Conservation (phyloP, 768 basidiomycete genomes). For the Suillus sp. region DNA sequence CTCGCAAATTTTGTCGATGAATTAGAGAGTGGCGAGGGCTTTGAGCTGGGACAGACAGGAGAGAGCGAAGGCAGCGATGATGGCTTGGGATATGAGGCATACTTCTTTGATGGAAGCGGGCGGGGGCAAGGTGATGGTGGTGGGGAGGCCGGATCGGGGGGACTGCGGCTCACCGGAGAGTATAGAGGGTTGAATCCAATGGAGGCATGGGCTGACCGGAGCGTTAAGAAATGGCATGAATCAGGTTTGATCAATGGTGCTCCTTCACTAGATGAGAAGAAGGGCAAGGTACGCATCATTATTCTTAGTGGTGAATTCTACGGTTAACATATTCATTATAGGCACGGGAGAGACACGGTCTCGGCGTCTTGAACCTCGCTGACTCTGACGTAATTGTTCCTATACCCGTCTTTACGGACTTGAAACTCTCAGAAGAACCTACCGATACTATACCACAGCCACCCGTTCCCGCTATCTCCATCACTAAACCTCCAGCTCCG, state of each 20-base stretch:
- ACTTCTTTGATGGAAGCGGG: conserved; percentile 81
- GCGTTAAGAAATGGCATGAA: conserved; percentile 84
- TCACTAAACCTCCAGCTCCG: conserved; percentile 73
- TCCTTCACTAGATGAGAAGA: conserved; percentile 43
- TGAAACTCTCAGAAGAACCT: conserved; percentile 21
- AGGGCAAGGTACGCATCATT: conserved; percentile 48
- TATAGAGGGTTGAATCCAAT: conserved; percentile 92
- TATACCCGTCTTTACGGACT: conserved; percentile 61
- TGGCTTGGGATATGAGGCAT: conserved; percentile 81
- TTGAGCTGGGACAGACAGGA: conserved; percentile 64
- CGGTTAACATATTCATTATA: conserved; percentile 30
- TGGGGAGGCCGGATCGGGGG: conserved; percentile 69
- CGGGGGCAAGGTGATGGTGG: conserved; percentile 79
- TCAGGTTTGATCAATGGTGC: conserved; percentile 66
- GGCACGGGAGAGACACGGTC: conserved; percentile 46
- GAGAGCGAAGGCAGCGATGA: conserved; percentile 82
- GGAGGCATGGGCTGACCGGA: conserved; percentile 92
- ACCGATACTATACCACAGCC: conserved; percentile 22
- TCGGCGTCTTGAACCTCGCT: conserved; percentile 43
- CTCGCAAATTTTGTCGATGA: conserved; percentile 90
- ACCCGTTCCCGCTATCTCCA: conserved; percentile 55
- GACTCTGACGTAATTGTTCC: conserved; percentile 59
- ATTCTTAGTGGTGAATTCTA: conserved; percentile 6
- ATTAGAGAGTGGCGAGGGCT: conserved; percentile 86
- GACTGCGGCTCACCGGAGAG: conserved; percentile 77